Evolutionary conservation across 768 basidiomycete genomes (phyloP), one percentile per base, ranked within the genome.

Genomic region (Trametopsis cervina): DNA sequence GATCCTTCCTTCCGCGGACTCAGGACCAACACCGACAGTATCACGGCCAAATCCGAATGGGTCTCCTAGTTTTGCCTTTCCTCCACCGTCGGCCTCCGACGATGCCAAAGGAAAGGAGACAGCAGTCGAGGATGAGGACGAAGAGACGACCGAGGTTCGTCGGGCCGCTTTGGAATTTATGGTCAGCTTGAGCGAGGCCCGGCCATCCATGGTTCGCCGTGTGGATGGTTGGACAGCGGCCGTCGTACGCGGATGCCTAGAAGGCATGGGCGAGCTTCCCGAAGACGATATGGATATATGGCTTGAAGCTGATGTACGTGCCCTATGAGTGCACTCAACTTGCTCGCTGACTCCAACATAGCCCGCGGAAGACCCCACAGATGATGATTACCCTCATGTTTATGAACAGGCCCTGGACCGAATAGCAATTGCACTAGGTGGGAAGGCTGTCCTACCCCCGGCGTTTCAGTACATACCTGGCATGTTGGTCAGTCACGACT

Each of bases 351-450:
- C n/a, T n/a, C n/a, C n/a, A n/a, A n/a, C 38, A 35, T 27, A 87
- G 83, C 83, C 83, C 4, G 79, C 84, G 1, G 69, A 77, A 3
- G 77, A 71, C 50, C 79, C 75, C 22, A 78, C 68, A 51, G 75
- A 87, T 22, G 84, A 86, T 37, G 74, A 69, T 1, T 81, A 84
- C 35, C 85, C 84, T 1, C 81, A 81, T 26, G 71, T 85, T 22
- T 90, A 89, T 51, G 91, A 95, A 55, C 88, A 92, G 53, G 75
- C 85, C 0, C 65, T 94, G 1, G 92, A 95, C 62, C 70, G 91
- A 6, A 62, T 93, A 3, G 86, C 91, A 9, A 82, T 82, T 63
- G 86, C 88, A 0, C 66, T 92, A 38, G 88, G 87, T 4, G 89
- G 91, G 0, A 73, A 81, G 48, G 69, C 78, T 0, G 77, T 92